phyloP scores from a whole-genome alignment of 768 basidiomycete genomes.

The Gymnopilus dilepis region DNA sequence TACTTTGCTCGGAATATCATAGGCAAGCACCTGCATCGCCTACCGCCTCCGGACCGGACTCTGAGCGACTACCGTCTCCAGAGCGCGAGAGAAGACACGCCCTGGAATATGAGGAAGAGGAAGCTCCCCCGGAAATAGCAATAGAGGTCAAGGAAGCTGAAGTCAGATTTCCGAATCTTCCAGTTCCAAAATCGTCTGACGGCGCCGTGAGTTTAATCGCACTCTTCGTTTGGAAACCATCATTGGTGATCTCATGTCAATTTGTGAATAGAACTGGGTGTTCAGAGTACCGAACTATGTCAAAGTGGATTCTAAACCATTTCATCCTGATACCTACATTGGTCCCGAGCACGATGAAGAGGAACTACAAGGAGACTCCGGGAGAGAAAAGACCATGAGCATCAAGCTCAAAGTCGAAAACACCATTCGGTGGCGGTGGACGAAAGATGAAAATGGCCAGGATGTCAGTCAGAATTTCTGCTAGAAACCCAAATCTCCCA shows the following conservation, averaged over 20 bases:
- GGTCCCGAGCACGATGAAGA: conserved; percentile 84
- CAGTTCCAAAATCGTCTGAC: conserved; percentile 79
- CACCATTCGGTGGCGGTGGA: conserved; percentile 96
- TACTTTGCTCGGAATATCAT: conserved; percentile 25
- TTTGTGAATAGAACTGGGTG: conserved; percentile 75
- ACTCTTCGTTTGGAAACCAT: conserved; percentile 7
- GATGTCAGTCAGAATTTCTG: conserved; percentile 62
- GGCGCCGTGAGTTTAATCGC: conserved; percentile 63
- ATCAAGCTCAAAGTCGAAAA: conserved; percentile 92
- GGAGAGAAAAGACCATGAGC: conserved; percentile 81
- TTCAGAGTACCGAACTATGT: conserved; percentile 95
- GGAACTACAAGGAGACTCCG: conserved; percentile 58
- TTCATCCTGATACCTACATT: conserved; percentile 84
- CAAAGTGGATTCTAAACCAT: conserved; percentile 87
- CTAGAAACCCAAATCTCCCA: not conserved
- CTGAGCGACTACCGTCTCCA: conserved; percentile 67
- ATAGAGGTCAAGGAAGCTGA: conserved; percentile 69
- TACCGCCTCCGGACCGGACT: conserved; percentile 57
- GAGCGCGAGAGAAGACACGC: conserved; percentile 69
- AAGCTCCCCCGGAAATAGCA: conserved; percentile 60
- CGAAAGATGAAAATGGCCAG: conserved; percentile 71
- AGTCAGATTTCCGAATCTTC: conserved; percentile 86
- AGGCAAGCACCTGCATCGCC: conserved; percentile 43
- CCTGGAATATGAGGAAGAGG: conserved; percentile 84
- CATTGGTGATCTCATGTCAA: not conserved